Evolutionary conservation across 768 basidiomycete genomes (phyloP).

Genomic region (Suillus tomentosus): DNA sequence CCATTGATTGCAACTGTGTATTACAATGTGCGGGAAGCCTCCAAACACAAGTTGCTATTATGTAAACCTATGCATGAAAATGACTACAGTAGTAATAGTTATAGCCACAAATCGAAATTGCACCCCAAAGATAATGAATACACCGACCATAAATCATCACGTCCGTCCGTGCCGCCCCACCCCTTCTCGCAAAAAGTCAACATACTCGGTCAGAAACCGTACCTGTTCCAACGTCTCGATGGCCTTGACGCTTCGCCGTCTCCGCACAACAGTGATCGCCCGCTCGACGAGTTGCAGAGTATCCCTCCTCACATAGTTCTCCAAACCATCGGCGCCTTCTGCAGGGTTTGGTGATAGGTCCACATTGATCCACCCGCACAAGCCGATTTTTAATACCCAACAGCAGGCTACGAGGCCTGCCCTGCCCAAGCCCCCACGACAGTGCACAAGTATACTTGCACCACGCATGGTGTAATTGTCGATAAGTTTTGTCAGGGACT

Average conservation of each 20-base stretch:
- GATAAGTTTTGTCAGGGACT: constrained; percentile 65
- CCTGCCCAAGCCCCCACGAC: constrained; percentile 42
- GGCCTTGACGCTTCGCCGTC: constrained; percentile 83
- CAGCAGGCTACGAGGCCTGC: constrained; percentile 46
- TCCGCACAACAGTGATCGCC: constrained; percentile 71
- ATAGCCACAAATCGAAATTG: background rate
- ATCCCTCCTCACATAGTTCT: constrained; percentile 37
- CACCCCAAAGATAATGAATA: background rate
- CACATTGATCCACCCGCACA: constrained; percentile 44
- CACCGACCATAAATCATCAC: background rate
- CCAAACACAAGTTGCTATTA: background rate
- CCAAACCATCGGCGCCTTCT: background rate
- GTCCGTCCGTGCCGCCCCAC: background rate
- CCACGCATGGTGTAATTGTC: constrained; percentile 73
- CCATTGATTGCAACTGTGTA: background rate
- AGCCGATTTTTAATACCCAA: constrained; percentile 61
- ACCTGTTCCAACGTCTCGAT: constrained; percentile 94
- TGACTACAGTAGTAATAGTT: background rate
- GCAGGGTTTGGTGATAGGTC: constrained; percentile 14
- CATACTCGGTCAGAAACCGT: constrained; percentile 60
- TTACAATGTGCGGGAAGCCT: background rate
- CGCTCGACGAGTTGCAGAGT: constrained; percentile 65
- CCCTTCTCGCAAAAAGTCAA: constrained; percentile 52
- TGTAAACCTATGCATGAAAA: background rate
- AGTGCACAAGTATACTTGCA: constrained; percentile 78